These are phyloP conservation scores for Trebouxia sp. DNA, from an alignment of 139 green algal genomes.

Conservation along the genomic window DNA sequence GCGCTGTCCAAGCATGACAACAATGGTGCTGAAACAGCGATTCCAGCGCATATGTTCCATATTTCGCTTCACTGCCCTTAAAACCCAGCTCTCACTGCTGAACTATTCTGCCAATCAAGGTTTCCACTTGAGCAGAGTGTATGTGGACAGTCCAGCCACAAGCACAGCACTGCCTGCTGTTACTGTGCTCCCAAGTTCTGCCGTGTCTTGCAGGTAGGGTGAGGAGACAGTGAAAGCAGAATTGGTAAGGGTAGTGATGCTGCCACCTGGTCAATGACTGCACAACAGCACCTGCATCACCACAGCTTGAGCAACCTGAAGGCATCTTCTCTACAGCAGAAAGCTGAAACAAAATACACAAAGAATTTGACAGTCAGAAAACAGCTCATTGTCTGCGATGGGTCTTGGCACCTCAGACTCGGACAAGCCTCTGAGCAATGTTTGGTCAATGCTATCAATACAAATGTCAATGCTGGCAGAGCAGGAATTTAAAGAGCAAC, in stretches of 20 bases:
- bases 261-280: slow-evolving; percentile 56
- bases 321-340: not conserved
- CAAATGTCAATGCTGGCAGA: no score
- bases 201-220: slow-evolving; percentile 59
- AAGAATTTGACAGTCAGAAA: not conserved
- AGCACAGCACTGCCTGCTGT: slow-evolving; percentile 60
- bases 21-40: no score
- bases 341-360: not conserved
- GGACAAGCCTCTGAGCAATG: no score
- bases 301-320: not conserved
- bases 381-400: no score
- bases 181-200: slow-evolving; percentile 57
- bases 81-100: not conserved
- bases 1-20: no score
- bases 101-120: slow-evolving; percentile 33
- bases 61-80: no score
- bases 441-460: no score
- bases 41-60: no score
- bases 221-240: slow-evolving; percentile 73
- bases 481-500: no score
- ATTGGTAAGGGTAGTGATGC: slow-evolving; percentile 78
- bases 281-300: slow-evolving; percentile 54
- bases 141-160: slow-evolving; percentile 64
- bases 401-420: no score
- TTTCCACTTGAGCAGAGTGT: slow-evolving; percentile 57